Conservation (phyloP, 2,329 filamentous ascomycete genomes). For the Ophiostoma ips region DNA sequence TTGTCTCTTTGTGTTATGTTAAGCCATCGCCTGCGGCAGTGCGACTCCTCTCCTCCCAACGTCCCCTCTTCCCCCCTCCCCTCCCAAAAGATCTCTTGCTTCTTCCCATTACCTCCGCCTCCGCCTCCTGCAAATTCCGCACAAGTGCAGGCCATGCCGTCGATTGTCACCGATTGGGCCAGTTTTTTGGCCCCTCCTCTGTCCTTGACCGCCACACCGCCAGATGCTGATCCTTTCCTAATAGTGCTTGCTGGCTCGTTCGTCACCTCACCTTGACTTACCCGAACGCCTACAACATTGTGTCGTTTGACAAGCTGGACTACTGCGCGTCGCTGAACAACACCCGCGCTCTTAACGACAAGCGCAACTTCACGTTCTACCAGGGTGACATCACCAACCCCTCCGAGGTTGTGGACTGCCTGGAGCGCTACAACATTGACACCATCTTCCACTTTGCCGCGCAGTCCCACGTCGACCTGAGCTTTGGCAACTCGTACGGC, state of each 20-base stretch:
- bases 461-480: conserved; percentile 72
- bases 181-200: too few relatives aligned
- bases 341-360: conserved; percentile 51
- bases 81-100: too few relatives aligned
- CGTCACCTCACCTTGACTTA: conserved; percentile 66
- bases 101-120: neutral
- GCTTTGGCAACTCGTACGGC: conserved; percentile 68
- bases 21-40: too few relatives aligned
- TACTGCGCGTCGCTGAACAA: conserved; percentile 74
- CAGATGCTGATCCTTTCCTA: neutral
- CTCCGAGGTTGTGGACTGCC: conserved; percentile 53
- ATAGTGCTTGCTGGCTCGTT: conserved; percentile 68
- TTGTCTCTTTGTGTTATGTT: too few relatives aligned
- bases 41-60: too few relatives aligned
- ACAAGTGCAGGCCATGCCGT: too few relatives aligned
- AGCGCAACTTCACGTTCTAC: conserved; percentile 64
- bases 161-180: neutral
- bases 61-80: too few relatives aligned
- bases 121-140: too few relatives aligned
- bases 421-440: conserved; percentile 60
- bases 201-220: neutral
- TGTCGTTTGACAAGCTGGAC: conserved; percentile 76
- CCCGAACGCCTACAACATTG: conserved; percentile 58
- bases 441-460: conserved; percentile 75
- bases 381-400: conserved; percentile 66